Evolutionary conservation across 2,329 filamentous ascomycete species (phyloP), one percentile per base, ranked within the genome.

Genomic region (Albophoma yamanashiensis): DNA sequence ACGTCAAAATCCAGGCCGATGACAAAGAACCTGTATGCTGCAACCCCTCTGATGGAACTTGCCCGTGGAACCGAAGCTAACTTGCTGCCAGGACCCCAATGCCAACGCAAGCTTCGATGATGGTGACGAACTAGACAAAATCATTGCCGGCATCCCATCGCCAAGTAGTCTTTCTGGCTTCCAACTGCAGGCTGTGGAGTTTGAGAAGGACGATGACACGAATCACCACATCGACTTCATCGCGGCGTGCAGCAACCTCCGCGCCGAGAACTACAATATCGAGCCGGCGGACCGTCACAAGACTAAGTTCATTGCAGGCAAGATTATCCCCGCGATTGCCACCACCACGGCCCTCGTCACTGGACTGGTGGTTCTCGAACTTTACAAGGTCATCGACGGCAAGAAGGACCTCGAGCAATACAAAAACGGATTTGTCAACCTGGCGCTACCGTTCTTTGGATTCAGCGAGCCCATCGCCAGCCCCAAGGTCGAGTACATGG

Each of bases 221-320:
- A 99, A 99, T 75, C 86, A 94, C 75, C 94, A 99, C 79, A 99
- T 99, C 69, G 94, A 97, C 75, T 99, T 99, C 79, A 97, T 99
- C 76, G 95, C 94, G 9, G 92, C 92, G 1, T 92, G 92, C 65
- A 97, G 92, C 79, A 99, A 99, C 73, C 80, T 99, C 62, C 90
- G 95, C 62, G 94, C 94, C 0, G 89, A 96, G 75, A 99, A 99
- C 79, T 99, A 99, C 83, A 96, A 94, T 75, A 99, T 99, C 66
- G 86, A 91, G 69, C 83, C 87, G 64, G 92, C 94, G 0, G 93
- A 99, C 71, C 85, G 91, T 63, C 94, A 97, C 82, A 96, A 94
- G 86, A 99, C 93, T 63, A 99, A 99, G 80, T 97, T 99, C 76
- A 99, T 99, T 72, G 95, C 94, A 39, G 94, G 94, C 73, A 99